Conservation (phyloP, 805 yeast species). For the Pichia gijzeniarum region DNA sequence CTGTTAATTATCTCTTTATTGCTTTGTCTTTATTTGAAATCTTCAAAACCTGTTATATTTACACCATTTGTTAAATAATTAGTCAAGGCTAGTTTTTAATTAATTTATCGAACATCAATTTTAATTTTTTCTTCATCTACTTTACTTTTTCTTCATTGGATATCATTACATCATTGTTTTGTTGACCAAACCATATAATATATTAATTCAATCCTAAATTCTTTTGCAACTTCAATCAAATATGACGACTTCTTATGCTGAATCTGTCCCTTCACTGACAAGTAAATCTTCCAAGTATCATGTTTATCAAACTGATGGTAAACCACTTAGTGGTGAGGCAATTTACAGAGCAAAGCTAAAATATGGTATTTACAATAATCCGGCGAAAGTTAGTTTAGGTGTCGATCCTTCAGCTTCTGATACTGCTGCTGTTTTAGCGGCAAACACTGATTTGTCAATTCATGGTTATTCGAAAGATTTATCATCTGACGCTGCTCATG, state of each 20-base stretch:
- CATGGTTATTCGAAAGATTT: conserved; percentile 56
- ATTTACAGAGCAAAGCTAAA: conserved; percentile 66
- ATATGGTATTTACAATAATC: conserved; percentile 56
- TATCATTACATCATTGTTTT: too few species aligned
- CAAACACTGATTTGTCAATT: conserved; percentile 56
- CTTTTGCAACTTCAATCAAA: background rate
- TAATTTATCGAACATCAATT: too few species aligned
- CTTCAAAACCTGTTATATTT: too few species aligned
- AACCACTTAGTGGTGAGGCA: conserved; percentile 69
- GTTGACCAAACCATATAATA: background rate
- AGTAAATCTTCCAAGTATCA: conserved; percentile 29
- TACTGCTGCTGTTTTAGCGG: conserved; percentile 72
- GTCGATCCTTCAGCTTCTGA: conserved; percentile 64
- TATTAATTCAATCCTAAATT: too few species aligned
- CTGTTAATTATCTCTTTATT: too few species aligned
- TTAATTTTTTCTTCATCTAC: too few species aligned
- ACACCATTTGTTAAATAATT: too few species aligned
- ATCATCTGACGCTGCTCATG: conserved; percentile 61
- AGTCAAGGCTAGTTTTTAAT: too few species aligned
- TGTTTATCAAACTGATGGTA: conserved; percentile 63
- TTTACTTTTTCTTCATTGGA: too few species aligned
- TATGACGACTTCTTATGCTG: conserved; percentile 25
- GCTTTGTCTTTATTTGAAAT: too few species aligned
- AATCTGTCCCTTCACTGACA: conserved; percentile 25
- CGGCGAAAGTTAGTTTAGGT: conserved; percentile 49